Base-by-base conservation (phyloP, 2,329 filamentous ascomycete genomes). In the Pseudogymnoascus sp. region DNA sequence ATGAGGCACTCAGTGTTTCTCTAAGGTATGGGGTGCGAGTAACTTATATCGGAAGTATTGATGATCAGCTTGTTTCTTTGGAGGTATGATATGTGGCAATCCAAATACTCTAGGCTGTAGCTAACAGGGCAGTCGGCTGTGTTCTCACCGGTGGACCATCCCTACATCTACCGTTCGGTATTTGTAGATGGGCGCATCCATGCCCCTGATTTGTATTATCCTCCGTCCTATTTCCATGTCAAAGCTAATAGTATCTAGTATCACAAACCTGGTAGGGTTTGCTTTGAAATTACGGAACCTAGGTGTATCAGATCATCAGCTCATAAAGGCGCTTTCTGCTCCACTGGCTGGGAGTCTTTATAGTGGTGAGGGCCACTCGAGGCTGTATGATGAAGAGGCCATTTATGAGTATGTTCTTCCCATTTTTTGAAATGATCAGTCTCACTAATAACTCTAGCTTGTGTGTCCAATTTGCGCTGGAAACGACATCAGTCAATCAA, bases 131-230 rank as follows among this genome's bases (percentile, higher is more conserved):
- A 79, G 84, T 97, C 92, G 2, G 91, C 93, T 14, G 85, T 94
- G 0, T 96, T 95, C 73, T 88, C 90, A 0, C 89, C 89, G 0
- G 85, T 91, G 3, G 86, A 85, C 18, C 94, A 99, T 69, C 94
- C 94, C 0, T 92, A 97, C 72, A 93, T 97, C 62, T 96, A 91
- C 72, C 87, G 94, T 28, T 90, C 92, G n/a, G 91, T 96, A 14
- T 97, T 97, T 71, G 89, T 99, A 60, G 93, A 99, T 73, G 90
- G 92, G 25, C 86, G 92, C 62, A 82, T 97, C 35, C 93, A 97
- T 72, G 89, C 92, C 0, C 91, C 92, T 2, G 92, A 96, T 72
- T 99, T 99, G 82, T 84, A 70, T 70, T 81, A 66, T 14, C 41
- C 4, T 37, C 60, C n/a, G 6, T 37, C 12, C 12, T 18, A 2